Evolutionary conservation across 805 yeast species (phyloP).

Genomic region (Candida nonsorbophila): DNA sequence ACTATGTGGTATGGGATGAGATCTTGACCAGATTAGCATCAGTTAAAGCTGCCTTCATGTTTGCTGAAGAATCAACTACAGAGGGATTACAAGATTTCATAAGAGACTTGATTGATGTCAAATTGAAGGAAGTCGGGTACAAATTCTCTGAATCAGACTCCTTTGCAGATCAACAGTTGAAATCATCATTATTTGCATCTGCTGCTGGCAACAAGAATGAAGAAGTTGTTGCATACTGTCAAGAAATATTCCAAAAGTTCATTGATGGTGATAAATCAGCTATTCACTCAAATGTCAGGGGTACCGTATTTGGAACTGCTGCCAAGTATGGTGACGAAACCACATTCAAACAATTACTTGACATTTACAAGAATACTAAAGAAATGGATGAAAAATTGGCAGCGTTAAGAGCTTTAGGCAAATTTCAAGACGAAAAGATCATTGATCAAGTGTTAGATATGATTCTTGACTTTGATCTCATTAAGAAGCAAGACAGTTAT

Average conservation of each 20-base stretch:
- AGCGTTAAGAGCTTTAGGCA: constrained; percentile 68
- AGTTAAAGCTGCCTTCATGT: constrained; percentile 49
- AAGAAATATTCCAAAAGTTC: constrained; percentile 46
- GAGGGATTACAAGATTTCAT: constrained; percentile 49
- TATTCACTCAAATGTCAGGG: constrained; percentile 70
- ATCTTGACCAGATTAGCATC: constrained; percentile 45
- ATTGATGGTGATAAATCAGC: constrained; percentile 61
- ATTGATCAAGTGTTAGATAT: constrained; percentile 52
- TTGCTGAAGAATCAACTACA: constrained; percentile 43
- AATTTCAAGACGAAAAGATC: constrained; percentile 47
- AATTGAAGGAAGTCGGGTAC: constrained; percentile 60
- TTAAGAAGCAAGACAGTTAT: constrained; percentile 67
- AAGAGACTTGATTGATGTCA: constrained; percentile 50
- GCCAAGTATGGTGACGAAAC: constrained; percentile 59
- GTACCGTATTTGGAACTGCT: constrained; percentile 58
- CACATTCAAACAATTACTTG: constrained; percentile 57
- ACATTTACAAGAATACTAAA: constrained; percentile 56
- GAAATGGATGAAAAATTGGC: constrained; percentile 63
- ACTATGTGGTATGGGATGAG: constrained; percentile 66
- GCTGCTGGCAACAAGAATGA: constrained; percentile 51
- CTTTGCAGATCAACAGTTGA: constrained; percentile 61
- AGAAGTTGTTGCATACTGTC: constrained; percentile 31
- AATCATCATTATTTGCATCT: constrained; percentile 54
- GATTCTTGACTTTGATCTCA: constrained; percentile 51
- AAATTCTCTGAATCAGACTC: constrained; percentile 50